Base-by-base conservation (phyloP, 208 protist genomes). In the Wallacemonas rigidus region DNA sequence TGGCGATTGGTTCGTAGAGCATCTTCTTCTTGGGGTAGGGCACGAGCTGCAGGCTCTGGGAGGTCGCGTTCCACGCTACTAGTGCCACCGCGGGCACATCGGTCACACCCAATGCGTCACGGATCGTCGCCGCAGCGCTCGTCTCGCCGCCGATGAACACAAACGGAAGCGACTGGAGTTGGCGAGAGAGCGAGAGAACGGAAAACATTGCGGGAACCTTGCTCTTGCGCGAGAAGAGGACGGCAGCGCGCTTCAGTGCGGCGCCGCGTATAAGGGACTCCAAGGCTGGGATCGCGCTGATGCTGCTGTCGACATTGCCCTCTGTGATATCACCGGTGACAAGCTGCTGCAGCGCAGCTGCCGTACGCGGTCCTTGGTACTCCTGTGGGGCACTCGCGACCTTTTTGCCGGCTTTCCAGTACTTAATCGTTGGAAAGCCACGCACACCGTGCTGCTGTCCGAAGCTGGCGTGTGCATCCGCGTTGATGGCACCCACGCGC, bases 361-460 rank as follows among this genome's bases (percentile, higher is more conserved):
- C 88, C 4, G 82, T 86, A 39, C 91, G 91, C 45, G 78, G 77
- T 5, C 87, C 80, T 43, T 85, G 70, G 75, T 97, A 96, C 11
- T 97, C 90, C 70, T 81, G 58, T 45, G 90, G 71, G 12, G 75
- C 65, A 43, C 76, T 74, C 11, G 82, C 72, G 3, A 67, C 69
- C 76, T 94, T 95, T 8, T 73, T 73, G 15, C 91, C 91, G 48
- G 85, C 80, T 56, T 73, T 83, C 88, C 87, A 97, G 72, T 89
- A 95, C 80, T 98, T 97, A 69, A 98, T 91, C n/a, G 95, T 98
- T 3, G 97, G 94, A 71, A 97, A 98, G 14, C 94, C 94, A 26
- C 84, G 85, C 26, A 98, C 72, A 9, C 80, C 77, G 72, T 87
- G 97, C 70, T 95, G 86, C 41, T 86, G 79, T 0, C 69, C 90